Conservation (phyloP, 2,329 filamentous ascomycete genomes). For the Orbilia brochopaga region DNA sequence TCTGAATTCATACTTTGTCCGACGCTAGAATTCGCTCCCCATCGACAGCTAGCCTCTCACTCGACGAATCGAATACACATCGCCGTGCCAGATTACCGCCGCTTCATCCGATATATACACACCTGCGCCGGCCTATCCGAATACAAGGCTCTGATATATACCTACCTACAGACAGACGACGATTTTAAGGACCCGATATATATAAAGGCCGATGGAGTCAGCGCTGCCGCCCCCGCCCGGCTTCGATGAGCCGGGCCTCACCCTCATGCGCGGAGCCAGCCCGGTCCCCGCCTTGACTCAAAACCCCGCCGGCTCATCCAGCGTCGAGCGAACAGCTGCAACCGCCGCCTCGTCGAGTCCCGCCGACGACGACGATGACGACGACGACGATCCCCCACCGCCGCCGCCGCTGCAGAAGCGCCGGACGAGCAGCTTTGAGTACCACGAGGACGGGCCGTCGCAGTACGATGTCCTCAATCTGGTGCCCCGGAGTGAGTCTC, state of each 20-base stretch:
- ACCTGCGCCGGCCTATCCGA: no score
- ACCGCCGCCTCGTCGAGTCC: background rate
- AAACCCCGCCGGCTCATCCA: slow-evolving; percentile 1
- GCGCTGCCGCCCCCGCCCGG: slow-evolving; percentile 24
- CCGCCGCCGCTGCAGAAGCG: slow-evolving; percentile 37
- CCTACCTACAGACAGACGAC: no score
- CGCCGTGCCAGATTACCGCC: no score
- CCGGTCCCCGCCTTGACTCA: background rate
- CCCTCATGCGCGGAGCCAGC: background rate
- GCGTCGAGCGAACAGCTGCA: background rate
- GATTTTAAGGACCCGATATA: no score
- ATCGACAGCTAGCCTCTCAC: background rate
- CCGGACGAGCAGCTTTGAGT: slow-evolving; percentile 46
- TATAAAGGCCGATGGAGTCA: slow-evolving; percentile 38
- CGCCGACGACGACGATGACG: slow-evolving; percentile 9
- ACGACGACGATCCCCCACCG: slow-evolving; percentile 4
- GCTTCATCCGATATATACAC: no score
- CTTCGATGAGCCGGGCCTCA: slow-evolving; percentile 11
- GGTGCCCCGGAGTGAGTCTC: slow-evolving; percentile 24
- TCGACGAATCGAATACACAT: no score
- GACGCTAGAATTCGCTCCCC: no score
- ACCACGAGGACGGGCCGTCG: slow-evolving; percentile 40
- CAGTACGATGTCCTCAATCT: slow-evolving; percentile 45
- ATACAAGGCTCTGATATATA: no score
- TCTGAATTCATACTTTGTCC: no score